phyloP scores from a whole-genome alignment of 73 alveolate species.

The Uronychia binucleata region DNA sequence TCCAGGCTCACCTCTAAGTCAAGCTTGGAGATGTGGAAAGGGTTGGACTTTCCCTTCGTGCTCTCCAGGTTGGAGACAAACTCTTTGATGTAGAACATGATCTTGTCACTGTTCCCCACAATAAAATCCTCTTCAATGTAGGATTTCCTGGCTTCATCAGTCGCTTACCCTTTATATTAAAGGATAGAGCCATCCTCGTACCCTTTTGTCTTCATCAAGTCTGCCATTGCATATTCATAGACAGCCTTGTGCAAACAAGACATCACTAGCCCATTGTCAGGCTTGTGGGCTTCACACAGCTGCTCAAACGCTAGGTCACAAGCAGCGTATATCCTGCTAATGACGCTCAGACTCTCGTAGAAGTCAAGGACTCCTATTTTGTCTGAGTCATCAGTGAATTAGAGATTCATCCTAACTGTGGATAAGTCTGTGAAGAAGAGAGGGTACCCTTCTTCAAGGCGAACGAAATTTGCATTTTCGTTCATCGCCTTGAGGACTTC shows the following conservation, averaged over 20 bases:
- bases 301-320: constrained; percentile 11
- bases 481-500: constrained; percentile 46
- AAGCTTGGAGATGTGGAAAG: constrained; percentile 43
- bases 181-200: constrained; percentile 21
- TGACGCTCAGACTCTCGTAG: constrained; percentile 38
- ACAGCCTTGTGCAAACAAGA: constrained; percentile 28
- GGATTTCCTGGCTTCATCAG: background rate
- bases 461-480: constrained; percentile 50
- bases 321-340: constrained; percentile 21
- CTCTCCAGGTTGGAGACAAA: constrained; percentile 8
- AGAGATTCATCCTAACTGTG: constrained; percentile 3
- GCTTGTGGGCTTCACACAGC: constrained; percentile 43
- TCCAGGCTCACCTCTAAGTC: constrained; percentile 21
- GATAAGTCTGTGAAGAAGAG: constrained; percentile 15
- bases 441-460: constrained; percentile 66
- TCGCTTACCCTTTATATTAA: constrained; percentile 42
- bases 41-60: constrained; percentile 31
- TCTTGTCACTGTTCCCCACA: constrained; percentile 52
- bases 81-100: constrained; percentile 50
- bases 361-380: constrained; percentile 60
- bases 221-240: constrained; percentile 31
- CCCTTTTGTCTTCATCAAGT: constrained; percentile 32
- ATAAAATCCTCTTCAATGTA: constrained; percentile 55
- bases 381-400: background rate
- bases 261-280: constrained; percentile 29